Base-by-base conservation (phyloP, 73 alveolate genomes). In the Symbiodinium pilosum region DNA sequence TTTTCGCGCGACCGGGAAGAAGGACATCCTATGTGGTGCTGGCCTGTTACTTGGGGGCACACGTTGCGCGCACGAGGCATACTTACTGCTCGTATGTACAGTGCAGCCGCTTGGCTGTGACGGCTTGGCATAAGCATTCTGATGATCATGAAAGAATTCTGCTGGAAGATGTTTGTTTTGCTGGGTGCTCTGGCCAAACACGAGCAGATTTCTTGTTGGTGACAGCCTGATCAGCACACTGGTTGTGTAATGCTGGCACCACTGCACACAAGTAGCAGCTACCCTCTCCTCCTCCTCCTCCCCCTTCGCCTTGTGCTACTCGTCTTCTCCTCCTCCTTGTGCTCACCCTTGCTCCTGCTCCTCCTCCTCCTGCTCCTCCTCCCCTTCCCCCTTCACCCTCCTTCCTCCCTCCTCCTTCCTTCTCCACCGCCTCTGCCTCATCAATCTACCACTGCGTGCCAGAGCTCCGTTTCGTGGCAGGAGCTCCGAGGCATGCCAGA, bases 1-100 rank as follows among this genome's bases (percentile, higher is more conserved):
- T n/a, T 64, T 64, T 64, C 81, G 81, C 39, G 81, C 81, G 39
- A 64, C 81, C 81, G 81, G 81, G 9, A 64, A 64, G 81, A 64
- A 64, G 38, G 81, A 64, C 81, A 64, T 9, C 81, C 14, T 64
- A 0, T 64, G 81, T 28, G 38, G 18, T 28, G 38, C 81, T 38
- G 81, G 81, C 81, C 34, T n/a, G 81, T 64, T n/a, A 18, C 34
- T 64, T 26, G 38, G 12, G 20, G 81, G 4, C 24, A 30, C 81
- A n/a, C n/a, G n/a, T n/a, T n/a, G n/a, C n/a, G n/a, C n/a, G n/a
- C n/a, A n/a, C n/a, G n/a, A n/a, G n/a, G n/a, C n/a, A n/a, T n/a
- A n/a, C n/a, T 54, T 26, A 8, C 73, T 54, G 24, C 73, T 54
- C 12, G 32, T 24, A 30, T 54, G 20, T 54, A 3, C 32, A 54